Conservation (phyloP, 768 basidiomycete species). For the Panus rudis region DNA sequence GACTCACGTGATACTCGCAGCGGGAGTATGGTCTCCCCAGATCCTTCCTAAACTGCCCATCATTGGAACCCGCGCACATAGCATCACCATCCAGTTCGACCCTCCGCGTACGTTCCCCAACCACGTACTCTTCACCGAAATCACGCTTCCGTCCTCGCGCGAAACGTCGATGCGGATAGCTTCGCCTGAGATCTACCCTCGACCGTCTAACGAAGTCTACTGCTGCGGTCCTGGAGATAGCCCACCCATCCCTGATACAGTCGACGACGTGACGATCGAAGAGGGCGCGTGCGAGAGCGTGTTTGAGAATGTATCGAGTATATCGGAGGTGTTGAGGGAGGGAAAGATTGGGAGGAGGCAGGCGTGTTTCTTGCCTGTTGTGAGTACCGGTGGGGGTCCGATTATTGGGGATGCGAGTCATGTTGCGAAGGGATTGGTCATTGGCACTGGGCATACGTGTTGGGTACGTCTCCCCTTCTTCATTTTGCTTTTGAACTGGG, state of each 20-base stretch:
- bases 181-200: slow-evolving; percentile 67
- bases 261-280: slow-evolving; percentile 67
- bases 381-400: slow-evolving; percentile 53
- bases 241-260: slow-evolving; percentile 55
- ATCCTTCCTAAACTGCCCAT: slow-evolving; percentile 54
- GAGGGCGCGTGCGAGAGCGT: slow-evolving; percentile 47
- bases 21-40: slow-evolving; percentile 81
- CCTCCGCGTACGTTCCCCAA: slow-evolving; percentile 47
- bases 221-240: slow-evolving; percentile 79
- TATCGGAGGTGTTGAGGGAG: slow-evolving; percentile 49
- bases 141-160: slow-evolving; percentile 37
- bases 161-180: too few relatives aligned
- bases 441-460: slow-evolving; percentile 76
- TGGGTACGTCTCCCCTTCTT: slow-evolving; percentile 46
- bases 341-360: slow-evolving; percentile 48
- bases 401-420: slow-evolving; percentile 57
- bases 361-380: slow-evolving; percentile 76
- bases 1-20: slow-evolving; percentile 67
- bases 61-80: slow-evolving; percentile 62
- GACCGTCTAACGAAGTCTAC: slow-evolving; percentile 63
- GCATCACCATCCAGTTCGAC: slow-evolving; percentile 54
- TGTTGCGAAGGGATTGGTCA: slow-evolving; percentile 55
- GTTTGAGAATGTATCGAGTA: slow-evolving; percentile 48
- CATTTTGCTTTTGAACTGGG: background rate
- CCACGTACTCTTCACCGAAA: slow-evolving; percentile 81